These are phyloP conservation scores for Ilyonectria mors-panacis DNA, from an alignment of 2,329 filamentous ascomycete species.

Conservation along the genomic window DNA sequence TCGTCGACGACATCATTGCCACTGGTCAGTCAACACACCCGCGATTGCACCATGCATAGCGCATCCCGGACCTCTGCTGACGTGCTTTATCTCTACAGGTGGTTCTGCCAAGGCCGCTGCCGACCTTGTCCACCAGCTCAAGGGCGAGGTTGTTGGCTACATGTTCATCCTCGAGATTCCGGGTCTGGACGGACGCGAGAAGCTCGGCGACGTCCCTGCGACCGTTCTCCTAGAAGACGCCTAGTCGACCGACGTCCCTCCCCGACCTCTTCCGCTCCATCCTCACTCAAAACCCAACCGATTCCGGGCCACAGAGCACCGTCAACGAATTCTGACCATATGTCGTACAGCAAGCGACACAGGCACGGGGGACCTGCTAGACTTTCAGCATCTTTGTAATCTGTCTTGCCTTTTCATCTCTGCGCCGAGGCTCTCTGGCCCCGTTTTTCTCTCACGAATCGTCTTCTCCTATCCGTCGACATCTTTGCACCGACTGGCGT, in stretches of 20 bases:
- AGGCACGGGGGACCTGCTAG: slow-evolving; percentile 36
- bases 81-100: slow-evolving; percentile 66
- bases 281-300: slow-evolving; percentile 33
- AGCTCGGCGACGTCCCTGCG: slow-evolving; percentile 84
- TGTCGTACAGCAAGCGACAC: slow-evolving; percentile 28
- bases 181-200: slow-evolving; percentile 91
- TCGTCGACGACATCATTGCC: slow-evolving; percentile 98
- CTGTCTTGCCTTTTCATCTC: slow-evolving; percentile 28
- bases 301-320: slow-evolving; percentile 34
- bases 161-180: slow-evolving; percentile 97
- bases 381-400: slow-evolving; percentile 36
- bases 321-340: slow-evolving; percentile 31
- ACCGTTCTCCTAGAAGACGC: slow-evolving; percentile 81
- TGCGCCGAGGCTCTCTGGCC: slow-evolving; percentile 32
- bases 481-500: slow-evolving; percentile 47
- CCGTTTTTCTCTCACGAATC: slow-evolving; percentile 21
- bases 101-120: slow-evolving; percentile 92
- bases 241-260: slow-evolving; percentile 29
- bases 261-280: slow-evolving; percentile 32
- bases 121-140: slow-evolving; percentile 87
- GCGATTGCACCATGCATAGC: slow-evolving; percentile 26
- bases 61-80: slow-evolving; percentile 32
- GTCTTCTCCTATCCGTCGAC: slow-evolving; percentile 38
- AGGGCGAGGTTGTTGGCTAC: slow-evolving; percentile 89
- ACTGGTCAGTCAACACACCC: slow-evolving; percentile 77